Conservation (phyloP, 352 stramenopile species). For the Phytophthora meadii region DNA sequence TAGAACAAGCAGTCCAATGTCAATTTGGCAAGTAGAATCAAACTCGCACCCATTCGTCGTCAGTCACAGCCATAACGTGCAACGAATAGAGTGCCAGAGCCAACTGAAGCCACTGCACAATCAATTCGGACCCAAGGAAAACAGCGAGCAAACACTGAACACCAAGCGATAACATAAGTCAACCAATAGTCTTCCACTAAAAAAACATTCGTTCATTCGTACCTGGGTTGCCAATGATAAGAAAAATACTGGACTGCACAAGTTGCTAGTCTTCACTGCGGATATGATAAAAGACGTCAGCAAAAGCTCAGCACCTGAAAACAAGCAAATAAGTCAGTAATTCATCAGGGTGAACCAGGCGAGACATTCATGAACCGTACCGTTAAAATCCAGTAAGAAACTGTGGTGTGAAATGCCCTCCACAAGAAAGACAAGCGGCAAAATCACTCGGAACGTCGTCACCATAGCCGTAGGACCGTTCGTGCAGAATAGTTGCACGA, state of each 20-base stretch:
- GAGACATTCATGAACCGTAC: conserved; percentile 39
- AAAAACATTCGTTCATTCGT: conserved; percentile 1
- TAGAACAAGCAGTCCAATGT: conserved; percentile 1
- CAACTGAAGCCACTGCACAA: conserved; percentile 88
- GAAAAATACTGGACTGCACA: conserved; percentile 87
- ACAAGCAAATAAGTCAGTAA: conserved; percentile 8
- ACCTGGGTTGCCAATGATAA: conserved; percentile 84
- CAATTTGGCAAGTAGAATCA: background rate
- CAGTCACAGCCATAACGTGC: conserved; percentile 71
- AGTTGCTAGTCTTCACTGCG: conserved; percentile 85
- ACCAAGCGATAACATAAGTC: conserved; percentile 5
- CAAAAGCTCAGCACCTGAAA: conserved; percentile 78
- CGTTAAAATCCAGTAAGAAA: conserved; percentile 91
- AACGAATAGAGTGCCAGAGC: conserved; percentile 85
- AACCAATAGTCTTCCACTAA: background rate
- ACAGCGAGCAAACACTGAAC: conserved; percentile 78
- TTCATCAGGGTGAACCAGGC: background rate
- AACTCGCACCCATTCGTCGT: conserved; percentile 80
- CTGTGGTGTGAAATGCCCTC: conserved; percentile 90
- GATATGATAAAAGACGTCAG: conserved; percentile 88
- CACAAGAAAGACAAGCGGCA: conserved; percentile 87
- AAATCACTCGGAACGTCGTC: conserved; percentile 83
- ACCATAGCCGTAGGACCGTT: conserved; percentile 86
- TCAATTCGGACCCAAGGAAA: conserved; percentile 80
- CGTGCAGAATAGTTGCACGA: conserved; percentile 89